A percentile compares a stretch with the other conserved stretches of the same genome.
phyloP scores from a whole-genome alignment of 805 yeast genomes.

The Tetrapisispora fleetii region DNA sequence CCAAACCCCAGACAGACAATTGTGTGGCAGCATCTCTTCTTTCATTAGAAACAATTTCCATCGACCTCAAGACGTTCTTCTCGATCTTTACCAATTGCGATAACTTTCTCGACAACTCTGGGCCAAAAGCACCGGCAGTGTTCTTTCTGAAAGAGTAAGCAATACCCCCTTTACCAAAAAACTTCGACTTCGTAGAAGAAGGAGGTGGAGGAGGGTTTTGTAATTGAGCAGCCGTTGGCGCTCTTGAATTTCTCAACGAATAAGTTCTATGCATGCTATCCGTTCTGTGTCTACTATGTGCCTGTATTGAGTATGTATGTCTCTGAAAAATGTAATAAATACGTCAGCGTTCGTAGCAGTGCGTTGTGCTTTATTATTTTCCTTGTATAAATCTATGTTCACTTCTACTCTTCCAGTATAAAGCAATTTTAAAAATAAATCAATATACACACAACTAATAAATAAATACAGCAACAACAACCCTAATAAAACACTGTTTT shows the following conservation, averaged over 20 bases:
- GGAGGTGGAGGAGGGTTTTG: conserved; percentile 94
- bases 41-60: conserved; percentile 68
- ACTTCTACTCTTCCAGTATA: too few species aligned
- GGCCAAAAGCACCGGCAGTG: conserved; percentile 72
- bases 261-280: conserved; percentile 88
- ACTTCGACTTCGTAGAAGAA: conserved; percentile 69
- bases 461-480: too few species aligned
- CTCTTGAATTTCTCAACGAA: conserved; percentile 88
- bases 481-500: too few species aligned
- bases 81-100: conserved; percentile 71
- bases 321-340: neutral
- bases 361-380: too few species aligned
- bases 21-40: conserved; percentile 76
- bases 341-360: neutral
- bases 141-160: conserved; percentile 54
- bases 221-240: conserved; percentile 94
- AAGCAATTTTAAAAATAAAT: too few species aligned
- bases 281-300: neutral
- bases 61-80: conserved; percentile 69
- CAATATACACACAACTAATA: too few species aligned
- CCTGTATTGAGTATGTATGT: too few species aligned
- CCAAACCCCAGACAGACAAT: conserved; percentile 79
- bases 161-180: conserved; percentile 73
- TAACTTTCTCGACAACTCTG: conserved; percentile 67
- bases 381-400: too few species aligned